A percentile compares a stretch with the other conserved stretches of the same genome.
phyloP scores from a whole-genome alignment of 305 asterid genomes.

The Solanum hybrid region DNA sequence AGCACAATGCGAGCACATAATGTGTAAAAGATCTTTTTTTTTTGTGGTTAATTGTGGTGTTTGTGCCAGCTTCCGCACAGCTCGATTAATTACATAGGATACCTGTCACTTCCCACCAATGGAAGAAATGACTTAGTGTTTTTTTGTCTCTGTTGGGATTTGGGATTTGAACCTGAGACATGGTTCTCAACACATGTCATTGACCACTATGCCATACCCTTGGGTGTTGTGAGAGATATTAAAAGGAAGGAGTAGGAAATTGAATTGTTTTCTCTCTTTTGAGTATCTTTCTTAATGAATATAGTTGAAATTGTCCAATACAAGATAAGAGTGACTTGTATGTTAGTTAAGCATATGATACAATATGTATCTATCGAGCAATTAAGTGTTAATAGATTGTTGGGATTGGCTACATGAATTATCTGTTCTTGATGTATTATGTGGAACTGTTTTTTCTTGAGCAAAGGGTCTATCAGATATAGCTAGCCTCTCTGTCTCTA shows the following conservation, averaged over 20 bases:
- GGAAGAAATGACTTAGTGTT: not conserved
- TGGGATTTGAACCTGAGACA: not conserved
- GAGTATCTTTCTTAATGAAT: not conserved
- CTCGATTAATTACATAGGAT: not conserved
- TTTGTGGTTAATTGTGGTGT: not conserved
- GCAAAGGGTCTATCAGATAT: not conserved
- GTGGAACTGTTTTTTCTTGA: not conserved
- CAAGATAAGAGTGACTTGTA: not conserved
- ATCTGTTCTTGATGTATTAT: not conserved
- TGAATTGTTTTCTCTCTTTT: not conserved
- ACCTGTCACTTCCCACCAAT: not conserved
- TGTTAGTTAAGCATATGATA: not conserved
- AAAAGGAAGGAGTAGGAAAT: not conserved
- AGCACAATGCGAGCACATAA: not conserved
- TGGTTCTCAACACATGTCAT: not conserved
- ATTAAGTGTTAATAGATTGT: not conserved
- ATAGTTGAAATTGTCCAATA: not conserved
- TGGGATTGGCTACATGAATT: not conserved
- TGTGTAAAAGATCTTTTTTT: not conserved
- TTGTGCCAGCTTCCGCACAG: not conserved
- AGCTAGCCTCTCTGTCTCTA: not conserved
- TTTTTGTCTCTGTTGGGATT: not conserved
- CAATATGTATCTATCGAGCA: not conserved
- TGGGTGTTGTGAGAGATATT: not conserved
- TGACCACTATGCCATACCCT: not conserved